Percentiles rank a stretch among this genome's conserved stretches.
These are phyloP conservation scores for Backusella tarrabulga DNA, from an alignment of 192 early-diverging fungal genomes.

Conservation along the genomic window DNA sequence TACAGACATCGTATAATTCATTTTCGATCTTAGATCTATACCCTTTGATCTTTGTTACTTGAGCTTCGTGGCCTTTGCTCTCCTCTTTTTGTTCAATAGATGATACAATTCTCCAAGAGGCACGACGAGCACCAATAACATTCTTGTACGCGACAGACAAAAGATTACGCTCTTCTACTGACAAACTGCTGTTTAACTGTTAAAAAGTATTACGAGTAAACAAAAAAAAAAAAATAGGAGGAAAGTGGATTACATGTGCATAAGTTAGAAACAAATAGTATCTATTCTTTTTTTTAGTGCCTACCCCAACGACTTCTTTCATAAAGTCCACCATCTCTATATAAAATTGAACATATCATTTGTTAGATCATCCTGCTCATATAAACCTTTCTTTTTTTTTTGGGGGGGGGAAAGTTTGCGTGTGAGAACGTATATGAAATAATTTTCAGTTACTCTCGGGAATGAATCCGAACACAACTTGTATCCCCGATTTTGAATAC, in stretches of 20 bases:
- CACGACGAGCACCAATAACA: constrained; percentile 95
- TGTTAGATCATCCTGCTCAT: background rate
- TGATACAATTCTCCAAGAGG: constrained; percentile 96
- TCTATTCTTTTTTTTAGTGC: background rate
- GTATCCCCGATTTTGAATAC: constrained; percentile 9
- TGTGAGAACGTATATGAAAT: background rate
- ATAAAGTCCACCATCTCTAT: constrained; percentile 80
- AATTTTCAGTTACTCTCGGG: constrained; percentile 4
- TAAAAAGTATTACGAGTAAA: background rate
- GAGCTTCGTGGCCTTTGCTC: constrained; percentile 77
- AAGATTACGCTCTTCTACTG: constrained; percentile 97
- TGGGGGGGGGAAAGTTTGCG: background rate
- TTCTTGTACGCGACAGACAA: constrained; percentile 99
- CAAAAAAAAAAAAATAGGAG: background rate
- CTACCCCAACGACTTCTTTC: constrained; percentile 62
- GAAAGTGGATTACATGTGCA: background rate
- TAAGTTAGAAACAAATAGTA: background rate
- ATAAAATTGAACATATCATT: background rate
- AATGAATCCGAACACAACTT: background rate
- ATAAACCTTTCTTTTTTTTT: background rate
- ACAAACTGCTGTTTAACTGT: constrained; percentile 31
- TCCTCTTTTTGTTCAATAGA: constrained; percentile 97
- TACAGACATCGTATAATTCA: constrained; percentile 91
- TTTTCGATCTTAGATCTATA: constrained; percentile 94
- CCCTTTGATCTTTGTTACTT: constrained; percentile 88